Conservation (phyloP, 2,329 filamentous ascomycete species). For the Penicillium sp. region DNA sequence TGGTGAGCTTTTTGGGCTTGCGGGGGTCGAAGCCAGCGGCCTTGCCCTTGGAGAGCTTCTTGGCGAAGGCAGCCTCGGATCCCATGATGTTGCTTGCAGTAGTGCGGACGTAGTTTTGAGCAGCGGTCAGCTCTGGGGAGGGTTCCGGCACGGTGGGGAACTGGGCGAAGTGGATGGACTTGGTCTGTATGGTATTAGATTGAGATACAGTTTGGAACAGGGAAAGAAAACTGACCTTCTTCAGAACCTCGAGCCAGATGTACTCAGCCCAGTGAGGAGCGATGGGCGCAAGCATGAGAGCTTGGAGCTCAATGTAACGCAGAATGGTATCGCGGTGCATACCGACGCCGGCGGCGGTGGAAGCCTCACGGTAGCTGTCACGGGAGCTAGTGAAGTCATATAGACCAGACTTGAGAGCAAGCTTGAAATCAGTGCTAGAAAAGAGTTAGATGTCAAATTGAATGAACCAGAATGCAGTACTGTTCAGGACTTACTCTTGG, state of each 20-base stretch:
- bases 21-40: conserved; percentile 78
- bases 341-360: conserved; percentile 69
- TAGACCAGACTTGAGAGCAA: conserved; percentile 78
- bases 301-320: conserved; percentile 82
- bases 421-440: conserved; percentile 68
- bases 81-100: conserved; percentile 77
- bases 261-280: conserved; percentile 93
- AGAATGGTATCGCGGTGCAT: conserved; percentile 80
- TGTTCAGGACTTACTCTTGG: conserved; percentile 50
- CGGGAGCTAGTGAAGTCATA: conserved; percentile 88
- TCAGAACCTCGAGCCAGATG: conserved; percentile 87
- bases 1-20: conserved; percentile 84
- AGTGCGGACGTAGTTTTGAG: conserved; percentile 73
- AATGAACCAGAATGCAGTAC: neutral
- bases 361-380: conserved; percentile 85
- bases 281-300: conserved; percentile 74
- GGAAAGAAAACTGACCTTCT: conserved; percentile 48
- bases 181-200: conserved; percentile 43
- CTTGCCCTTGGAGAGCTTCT: conserved; percentile 93
- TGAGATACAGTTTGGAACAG: neutral
- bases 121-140: conserved; percentile 66
- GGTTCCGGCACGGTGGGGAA: conserved; percentile 68
- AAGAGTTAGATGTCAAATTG: conserved; percentile 14
- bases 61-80: conserved; percentile 69
- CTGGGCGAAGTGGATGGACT: conserved; percentile 72